Conservation (phyloP, 2,329 filamentous ascomycete species). For the Penicillium palitans region DNA sequence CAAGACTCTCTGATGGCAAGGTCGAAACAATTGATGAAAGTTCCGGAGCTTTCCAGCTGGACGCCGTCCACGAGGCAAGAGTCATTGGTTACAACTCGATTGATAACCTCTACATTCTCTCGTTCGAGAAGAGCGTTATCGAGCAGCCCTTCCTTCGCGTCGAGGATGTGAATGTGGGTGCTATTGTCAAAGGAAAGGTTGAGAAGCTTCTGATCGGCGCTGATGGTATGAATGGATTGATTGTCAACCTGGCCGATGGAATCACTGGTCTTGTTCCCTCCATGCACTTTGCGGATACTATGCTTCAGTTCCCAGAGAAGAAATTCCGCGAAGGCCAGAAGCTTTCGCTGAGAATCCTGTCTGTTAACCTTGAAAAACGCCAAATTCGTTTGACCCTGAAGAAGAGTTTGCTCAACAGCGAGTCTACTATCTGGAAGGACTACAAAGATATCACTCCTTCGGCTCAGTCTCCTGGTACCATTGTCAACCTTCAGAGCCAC, state of each 20-base stretch:
- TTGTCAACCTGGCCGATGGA: slow-evolving; percentile 81
- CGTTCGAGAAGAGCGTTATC: slow-evolving; percentile 77
- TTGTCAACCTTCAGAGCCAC: slow-evolving; percentile 73
- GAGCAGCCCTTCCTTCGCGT: slow-evolving; percentile 88
- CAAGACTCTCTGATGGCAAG: slow-evolving; percentile 84
- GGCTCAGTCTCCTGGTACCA: slow-evolving; percentile 78
- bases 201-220: slow-evolving; percentile 80
- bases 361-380: slow-evolving; percentile 70
- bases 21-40: slow-evolving; percentile 77
- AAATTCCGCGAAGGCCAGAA: slow-evolving; percentile 87
- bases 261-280: slow-evolving; percentile 87
- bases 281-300: slow-evolving; percentile 83
- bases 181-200: slow-evolving; percentile 76
- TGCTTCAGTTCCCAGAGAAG: slow-evolving; percentile 88
- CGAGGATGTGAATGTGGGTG: slow-evolving; percentile 82
- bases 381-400: slow-evolving; percentile 87
- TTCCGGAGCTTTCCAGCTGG: slow-evolving; percentile 75
- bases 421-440: slow-evolving; percentile 73
- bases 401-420: slow-evolving; percentile 90
- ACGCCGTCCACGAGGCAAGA: slow-evolving; percentile 75
- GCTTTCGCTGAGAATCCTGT: slow-evolving; percentile 83
- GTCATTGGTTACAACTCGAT: slow-evolving; percentile 83
- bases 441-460: slow-evolving; percentile 74
- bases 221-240: slow-evolving; percentile 74
- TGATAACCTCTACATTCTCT: slow-evolving; percentile 82